Conservation (phyloP, 1,284 basidiomycete genomes). For the Phellinidium pouzarii region DNA sequence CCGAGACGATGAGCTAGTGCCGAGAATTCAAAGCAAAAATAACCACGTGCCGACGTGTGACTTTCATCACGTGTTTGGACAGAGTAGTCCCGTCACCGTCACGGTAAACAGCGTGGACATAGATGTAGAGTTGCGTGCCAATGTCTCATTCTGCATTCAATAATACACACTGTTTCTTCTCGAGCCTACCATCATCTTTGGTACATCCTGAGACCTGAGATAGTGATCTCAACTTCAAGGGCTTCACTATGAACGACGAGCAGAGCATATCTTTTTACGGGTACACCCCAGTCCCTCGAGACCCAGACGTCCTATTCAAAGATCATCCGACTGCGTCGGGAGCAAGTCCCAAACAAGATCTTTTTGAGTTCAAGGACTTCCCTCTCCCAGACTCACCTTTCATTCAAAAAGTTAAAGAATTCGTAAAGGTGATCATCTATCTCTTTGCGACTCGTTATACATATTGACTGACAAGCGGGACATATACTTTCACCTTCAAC, state of each 20-base stretch:
- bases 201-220: too few species aligned
- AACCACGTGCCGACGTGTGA: neutral
- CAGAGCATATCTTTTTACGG: conserved; percentile 35
- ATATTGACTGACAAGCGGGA: neutral
- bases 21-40: neutral
- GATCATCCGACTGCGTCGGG: conserved; percentile 42
- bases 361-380: conserved; percentile 36
- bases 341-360: conserved; percentile 40
- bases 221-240: neutral
- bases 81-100: too few species aligned
- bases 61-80: neutral
- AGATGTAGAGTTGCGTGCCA: too few species aligned
- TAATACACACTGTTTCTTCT: too few species aligned
- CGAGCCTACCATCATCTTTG: too few species aligned
- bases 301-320: conserved; percentile 43
- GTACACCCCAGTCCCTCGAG: conserved; percentile 42
- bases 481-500: neutral
- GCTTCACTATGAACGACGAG: neutral
- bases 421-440: conserved; percentile 32
- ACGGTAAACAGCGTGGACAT: too few species aligned
- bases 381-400: conserved; percentile 39
- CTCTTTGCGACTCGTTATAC: neutral
- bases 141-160: too few species aligned
- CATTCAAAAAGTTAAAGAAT: conserved; percentile 35
- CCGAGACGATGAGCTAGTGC: neutral